Conservation (phyloP, 2,329 filamentous ascomycete genomes). For the Aschersonia sp. region DNA sequence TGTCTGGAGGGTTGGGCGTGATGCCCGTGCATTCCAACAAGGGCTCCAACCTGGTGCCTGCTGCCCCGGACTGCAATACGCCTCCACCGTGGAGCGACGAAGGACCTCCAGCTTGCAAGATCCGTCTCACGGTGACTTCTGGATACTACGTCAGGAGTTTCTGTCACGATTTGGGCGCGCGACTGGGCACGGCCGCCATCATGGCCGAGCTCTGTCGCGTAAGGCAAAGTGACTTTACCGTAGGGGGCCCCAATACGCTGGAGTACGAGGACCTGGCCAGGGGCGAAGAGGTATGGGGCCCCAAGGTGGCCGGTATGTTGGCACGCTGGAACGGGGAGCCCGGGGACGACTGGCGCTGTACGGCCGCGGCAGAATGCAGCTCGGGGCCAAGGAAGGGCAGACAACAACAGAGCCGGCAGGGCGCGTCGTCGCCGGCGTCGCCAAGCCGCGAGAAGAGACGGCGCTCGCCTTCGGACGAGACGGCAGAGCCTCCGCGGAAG, state of each 20-base stretch:
- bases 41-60: constrained; percentile 40
- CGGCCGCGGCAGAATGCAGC: neutral
- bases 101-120: constrained; percentile 60
- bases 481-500: constrained; percentile 14
- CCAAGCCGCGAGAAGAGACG: constrained; percentile 14
- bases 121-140: constrained; percentile 85
- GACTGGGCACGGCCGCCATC: constrained; percentile 64
- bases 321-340: constrained; percentile 25
- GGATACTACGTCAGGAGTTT: constrained; percentile 95
- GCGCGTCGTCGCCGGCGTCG: neutral
- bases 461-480: constrained; percentile 12
- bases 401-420: constrained; percentile 4
- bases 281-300: constrained; percentile 72
- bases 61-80: constrained; percentile 28
- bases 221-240: constrained; percentile 65
- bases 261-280: constrained; percentile 64
- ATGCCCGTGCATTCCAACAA: constrained; percentile 24
- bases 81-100: constrained; percentile 44
- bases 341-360: constrained; percentile 11
- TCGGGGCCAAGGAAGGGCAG: constrained; percentile 4
- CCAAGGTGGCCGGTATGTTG: constrained; percentile 44
- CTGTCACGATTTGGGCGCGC: constrained; percentile 78
- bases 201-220: constrained; percentile 77
- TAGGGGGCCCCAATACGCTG: constrained; percentile 57
- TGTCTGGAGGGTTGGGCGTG: constrained; percentile 42